Conservation (phyloP, 139 green algal genomes). For the Marvania coccoides region DNA sequence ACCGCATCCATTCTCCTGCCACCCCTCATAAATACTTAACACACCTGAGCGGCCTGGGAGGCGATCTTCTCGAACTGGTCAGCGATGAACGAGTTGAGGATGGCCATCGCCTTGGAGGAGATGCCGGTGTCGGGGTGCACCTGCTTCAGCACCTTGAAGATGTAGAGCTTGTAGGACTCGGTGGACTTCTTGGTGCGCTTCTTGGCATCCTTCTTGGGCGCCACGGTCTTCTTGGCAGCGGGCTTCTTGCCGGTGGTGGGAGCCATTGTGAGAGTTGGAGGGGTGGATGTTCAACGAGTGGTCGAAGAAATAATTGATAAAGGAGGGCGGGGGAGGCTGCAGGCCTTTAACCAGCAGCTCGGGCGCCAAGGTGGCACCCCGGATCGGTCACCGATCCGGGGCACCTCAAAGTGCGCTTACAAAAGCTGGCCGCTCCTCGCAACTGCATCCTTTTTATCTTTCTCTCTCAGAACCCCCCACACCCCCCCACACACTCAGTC, state of each 20-base stretch:
- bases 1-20: no score
- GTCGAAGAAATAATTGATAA: no score
- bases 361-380: no score
- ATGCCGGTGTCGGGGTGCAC: constrained; percentile 81
- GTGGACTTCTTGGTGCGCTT: constrained; percentile 16
- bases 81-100: constrained; percentile 74
- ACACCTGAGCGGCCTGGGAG: no score
- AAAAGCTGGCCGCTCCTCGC: no score
- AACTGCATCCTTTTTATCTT: background rate
- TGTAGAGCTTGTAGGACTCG: constrained; percentile 37
- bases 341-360: no score
- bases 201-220: background rate
- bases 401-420: no score
- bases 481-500: background rate
- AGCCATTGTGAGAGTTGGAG: constrained; percentile 2
- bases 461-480: background rate
- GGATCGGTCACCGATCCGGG: no score
- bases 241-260: constrained; percentile 7
- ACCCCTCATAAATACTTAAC: no score
- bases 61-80: no score
- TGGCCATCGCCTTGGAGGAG: constrained; percentile 72
- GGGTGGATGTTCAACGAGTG: no score
- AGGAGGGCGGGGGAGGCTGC: no score
- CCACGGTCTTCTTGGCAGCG: background rate
- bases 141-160: constrained; percentile 68